Conservation (phyloP, 805 yeast genomes). For the Candida ipomoeae region DNA sequence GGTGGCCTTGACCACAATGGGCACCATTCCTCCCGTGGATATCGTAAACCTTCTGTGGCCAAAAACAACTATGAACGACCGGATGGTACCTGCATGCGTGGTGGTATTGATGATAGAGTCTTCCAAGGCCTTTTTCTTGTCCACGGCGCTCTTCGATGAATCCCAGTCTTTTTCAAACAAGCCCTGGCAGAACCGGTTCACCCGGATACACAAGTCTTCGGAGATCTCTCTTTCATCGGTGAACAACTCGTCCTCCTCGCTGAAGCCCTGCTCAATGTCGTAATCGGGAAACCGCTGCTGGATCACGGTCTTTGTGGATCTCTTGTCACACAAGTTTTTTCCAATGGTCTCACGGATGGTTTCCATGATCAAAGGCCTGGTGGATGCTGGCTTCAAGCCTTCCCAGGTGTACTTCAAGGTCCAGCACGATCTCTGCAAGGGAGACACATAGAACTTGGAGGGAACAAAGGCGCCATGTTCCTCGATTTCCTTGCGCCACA, state of each 20-base stretch:
- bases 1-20: constrained; percentile 50
- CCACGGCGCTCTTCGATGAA: constrained; percentile 11
- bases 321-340: constrained; percentile 54
- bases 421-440: constrained; percentile 59
- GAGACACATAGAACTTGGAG: constrained; percentile 52
- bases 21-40: constrained; percentile 65
- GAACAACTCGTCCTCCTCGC: constrained; percentile 49
- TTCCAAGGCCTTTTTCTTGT: constrained; percentile 20
- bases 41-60: constrained; percentile 55
- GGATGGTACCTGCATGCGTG: constrained; percentile 60
- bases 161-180: constrained; percentile 26
- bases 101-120: constrained; percentile 42
- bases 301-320: constrained; percentile 41
- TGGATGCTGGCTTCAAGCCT: constrained; percentile 24
- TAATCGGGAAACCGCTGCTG: constrained; percentile 38
- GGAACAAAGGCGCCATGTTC: constrained; percentile 56
- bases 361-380: constrained; percentile 36
- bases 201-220: constrained; percentile 47
- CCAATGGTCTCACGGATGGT: constrained; percentile 60
- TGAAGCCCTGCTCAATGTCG: constrained; percentile 39
- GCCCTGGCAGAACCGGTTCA: constrained; percentile 40
- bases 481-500: constrained; percentile 41
- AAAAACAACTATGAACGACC: constrained; percentile 46
- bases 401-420: constrained; percentile 53
- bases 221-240: constrained; percentile 45